Base-by-base conservation (phyloP, 441 rosid species). In the Arabidopsis lyrata region DNA sequence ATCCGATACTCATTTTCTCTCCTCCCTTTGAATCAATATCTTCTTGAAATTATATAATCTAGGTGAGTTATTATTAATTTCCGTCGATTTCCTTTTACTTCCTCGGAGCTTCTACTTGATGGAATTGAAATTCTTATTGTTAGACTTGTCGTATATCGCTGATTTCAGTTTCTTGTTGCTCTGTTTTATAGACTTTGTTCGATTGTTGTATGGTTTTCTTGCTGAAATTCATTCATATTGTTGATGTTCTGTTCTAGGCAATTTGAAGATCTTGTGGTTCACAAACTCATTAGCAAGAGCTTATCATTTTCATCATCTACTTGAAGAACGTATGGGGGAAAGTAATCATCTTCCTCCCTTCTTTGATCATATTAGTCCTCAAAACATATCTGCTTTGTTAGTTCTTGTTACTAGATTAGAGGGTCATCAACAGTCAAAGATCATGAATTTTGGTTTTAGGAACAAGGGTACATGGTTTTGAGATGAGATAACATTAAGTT, bases 281-380 rank as follows among this genome's bases (percentile, higher is more conserved):
- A 65, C 13, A 45, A 55, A 29, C 39, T 47, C 68, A 41, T 20
- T n/a, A 31, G 42, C 60, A 58, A 29, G 63, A 59, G 73, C 15
- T 49, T 62, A 9, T 3, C 49, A 39, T 15, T 60, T 29, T 61
- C n/a, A 44, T 32, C 36, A 63, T 47, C 55, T 36, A 49, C 66
- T 6, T 6, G 8, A 63, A 72, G 31, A 45, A 64, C 59, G 5
- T 60, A 76, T 76, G 79, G 70, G 29, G 4, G 79, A 69, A 76
- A 68, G 75, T 76, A 69, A 76, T 63, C 11, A 75, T 68, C 58
- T 68, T 75, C 6, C 13, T 54, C 52, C 50, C 35, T 35, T 56
- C 6, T 55, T 8, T 75, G 63, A 59, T 66, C 73, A 47, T 24
- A 35, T 36, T 65, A 16, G 13, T 65, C 52, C 13, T 53, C 39